Evolutionary conservation across 2,329 filamentous ascomycete species (phyloP).

Genomic region (Hypoxylon sp.): DNA sequence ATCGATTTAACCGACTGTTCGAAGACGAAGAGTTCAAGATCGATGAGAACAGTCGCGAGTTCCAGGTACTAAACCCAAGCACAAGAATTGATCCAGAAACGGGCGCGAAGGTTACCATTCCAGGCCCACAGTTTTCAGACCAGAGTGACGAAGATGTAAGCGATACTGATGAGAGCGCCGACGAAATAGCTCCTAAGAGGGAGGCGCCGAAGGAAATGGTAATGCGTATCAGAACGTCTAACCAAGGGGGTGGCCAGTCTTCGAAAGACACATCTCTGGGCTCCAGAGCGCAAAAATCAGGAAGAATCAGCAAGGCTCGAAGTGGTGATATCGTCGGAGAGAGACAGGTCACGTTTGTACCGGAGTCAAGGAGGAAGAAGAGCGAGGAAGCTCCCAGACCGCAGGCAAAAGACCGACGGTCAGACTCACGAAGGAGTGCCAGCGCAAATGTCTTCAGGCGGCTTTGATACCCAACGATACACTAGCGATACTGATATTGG

Average conservation of each 20-base stretch:
- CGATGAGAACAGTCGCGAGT: slow-evolving; percentile 90
- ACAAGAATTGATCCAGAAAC: slow-evolving; percentile 67
- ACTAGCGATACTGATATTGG: slow-evolving; percentile 37
- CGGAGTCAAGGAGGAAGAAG: slow-evolving; percentile 69
- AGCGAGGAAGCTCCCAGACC: slow-evolving; percentile 42
- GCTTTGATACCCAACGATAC: slow-evolving; percentile 66
- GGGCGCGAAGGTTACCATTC: slow-evolving; percentile 52
- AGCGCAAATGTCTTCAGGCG: slow-evolving; percentile 79
- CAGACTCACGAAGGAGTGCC: slow-evolving; percentile 74
- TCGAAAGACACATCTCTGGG: slow-evolving; percentile 71
- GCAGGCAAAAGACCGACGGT: slow-evolving; percentile 49
- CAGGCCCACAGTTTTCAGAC: slow-evolving; percentile 61
- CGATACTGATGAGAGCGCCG: slow-evolving; percentile 56
- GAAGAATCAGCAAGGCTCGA: slow-evolving; percentile 62
- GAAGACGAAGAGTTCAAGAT: slow-evolving; percentile 94
- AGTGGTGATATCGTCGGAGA: slow-evolving; percentile 71
- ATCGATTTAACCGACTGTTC: slow-evolving; percentile 90
- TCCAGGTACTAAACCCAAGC: slow-evolving; percentile 89
- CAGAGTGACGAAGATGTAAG: slow-evolving; percentile 62
- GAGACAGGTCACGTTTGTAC: slow-evolving; percentile 81
- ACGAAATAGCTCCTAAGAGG: slow-evolving; percentile 52
- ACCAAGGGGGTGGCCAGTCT: slow-evolving; percentile 72
- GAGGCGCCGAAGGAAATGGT: slow-evolving; percentile 58
- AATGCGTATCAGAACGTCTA: slow-evolving; percentile 79
- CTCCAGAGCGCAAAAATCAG: slow-evolving; percentile 67